Conservation (phyloP, 345 rosid genomes). For the Salix arbutifolia region DNA sequence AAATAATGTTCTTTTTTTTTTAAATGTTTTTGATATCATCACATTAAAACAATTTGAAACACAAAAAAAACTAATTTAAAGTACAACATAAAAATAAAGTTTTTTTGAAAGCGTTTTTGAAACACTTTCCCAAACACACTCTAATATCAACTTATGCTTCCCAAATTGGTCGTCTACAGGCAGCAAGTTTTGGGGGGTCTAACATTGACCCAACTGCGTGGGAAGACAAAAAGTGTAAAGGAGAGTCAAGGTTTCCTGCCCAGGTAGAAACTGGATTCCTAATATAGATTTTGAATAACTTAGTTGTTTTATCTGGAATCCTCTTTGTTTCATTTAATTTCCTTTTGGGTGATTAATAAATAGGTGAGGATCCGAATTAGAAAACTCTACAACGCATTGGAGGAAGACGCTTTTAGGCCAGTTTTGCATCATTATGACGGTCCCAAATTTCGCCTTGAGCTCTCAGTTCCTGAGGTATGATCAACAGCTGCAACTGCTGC, state of each 20-base stretch:
- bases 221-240: conserved; percentile 99
- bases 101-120: too few relatives aligned
- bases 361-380: conserved; percentile 83
- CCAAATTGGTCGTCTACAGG: conserved; percentile 40
- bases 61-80: too few relatives aligned
- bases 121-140: too few relatives aligned
- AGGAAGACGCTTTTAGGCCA: conserved; percentile 94
- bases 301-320: neutral
- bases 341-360: neutral
- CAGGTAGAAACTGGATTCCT: conserved; percentile 48
- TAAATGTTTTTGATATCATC: too few relatives aligned
- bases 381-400: conserved; percentile 90
- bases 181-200: conserved; percentile 91
- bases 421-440: conserved; percentile 96
- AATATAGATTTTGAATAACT: neutral
- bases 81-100: too few relatives aligned
- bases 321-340: neutral
- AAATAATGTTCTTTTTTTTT: too few relatives aligned
- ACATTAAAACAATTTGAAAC: too few relatives aligned
- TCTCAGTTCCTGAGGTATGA: conserved; percentile 94
- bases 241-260: conserved; percentile 97
- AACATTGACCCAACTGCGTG: conserved; percentile 99
- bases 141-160: neutral
- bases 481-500: neutral
- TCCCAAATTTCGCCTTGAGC: conserved; percentile 96